phyloP scores from a whole-genome alignment of 306 rosid genomes.

The Mimosa bimucronata region DNA sequence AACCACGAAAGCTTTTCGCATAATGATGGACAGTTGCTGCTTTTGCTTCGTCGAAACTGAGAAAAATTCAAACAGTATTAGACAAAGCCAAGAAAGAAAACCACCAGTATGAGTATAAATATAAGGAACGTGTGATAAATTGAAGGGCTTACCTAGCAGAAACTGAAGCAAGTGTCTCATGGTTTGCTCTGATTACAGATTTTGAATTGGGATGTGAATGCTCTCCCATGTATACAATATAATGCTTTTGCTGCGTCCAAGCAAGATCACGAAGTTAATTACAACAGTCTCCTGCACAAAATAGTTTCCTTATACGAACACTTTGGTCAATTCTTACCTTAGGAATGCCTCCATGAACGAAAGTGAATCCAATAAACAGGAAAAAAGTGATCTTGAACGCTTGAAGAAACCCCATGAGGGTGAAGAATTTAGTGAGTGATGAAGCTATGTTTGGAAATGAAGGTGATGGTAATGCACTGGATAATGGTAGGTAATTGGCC shows the following conservation, averaged over 20 bases:
- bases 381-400: slow-evolving; percentile 39
- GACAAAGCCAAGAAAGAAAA: slow-evolving; percentile 5
- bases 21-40: slow-evolving; percentile 60
- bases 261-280: slow-evolving; percentile 28
- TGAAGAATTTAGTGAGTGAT: not conserved
- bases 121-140: not conserved
- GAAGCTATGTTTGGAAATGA: slow-evolving; percentile 28
- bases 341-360: slow-evolving; percentile 49
- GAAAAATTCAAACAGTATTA: slow-evolving; percentile 26
- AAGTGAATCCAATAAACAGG: slow-evolving; percentile 42
- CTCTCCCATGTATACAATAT: slow-evolving; percentile 73
- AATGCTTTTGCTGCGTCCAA: slow-evolving; percentile 50
- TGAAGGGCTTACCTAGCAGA: slow-evolving; percentile 54
- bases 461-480: not conserved
- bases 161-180: slow-evolving; percentile 63
- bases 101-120: not conserved
- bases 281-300: slow-evolving; percentile 23
- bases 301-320: not conserved
- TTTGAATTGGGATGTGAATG: slow-evolving; percentile 66
- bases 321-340: slow-evolving; percentile 44
- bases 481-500: not conserved
- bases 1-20: slow-evolving; percentile 68
- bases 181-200: slow-evolving; percentile 63
- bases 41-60: slow-evolving; percentile 52
- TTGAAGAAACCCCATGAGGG: slow-evolving; percentile 41